Evolutionary conservation across 306 rosid genomes (phyloP), one percentile per base, ranked within the genome.

Genomic region (Corylus heterophylla): DNA sequence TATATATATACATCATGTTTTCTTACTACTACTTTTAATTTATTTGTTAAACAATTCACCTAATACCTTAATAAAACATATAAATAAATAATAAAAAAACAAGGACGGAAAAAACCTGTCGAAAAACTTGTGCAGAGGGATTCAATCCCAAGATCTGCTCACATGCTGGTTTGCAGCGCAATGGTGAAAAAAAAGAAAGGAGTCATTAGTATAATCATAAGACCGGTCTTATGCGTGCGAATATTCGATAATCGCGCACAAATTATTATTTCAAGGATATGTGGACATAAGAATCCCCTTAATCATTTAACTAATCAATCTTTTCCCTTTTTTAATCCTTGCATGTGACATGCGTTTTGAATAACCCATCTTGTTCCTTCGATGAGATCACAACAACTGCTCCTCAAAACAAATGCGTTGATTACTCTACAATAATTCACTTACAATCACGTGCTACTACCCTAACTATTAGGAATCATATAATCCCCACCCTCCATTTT

Each of bases 171-270:
- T 71, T 75, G 76, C 47, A 81, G 83, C 85, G 79, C 84, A 76
- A 82, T 81, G 80, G 77, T 78, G 29, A 22, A 22, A 85, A 85
- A 82, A 81, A 78, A 78, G 49, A 78, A 66, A 25, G 2, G 25
- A 25, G 14, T 44, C 7, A 71, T 27, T 74, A 77, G 4, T 56
- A 80, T 52, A 82, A 83, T 75, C 64, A 25, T 68, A 74, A 54
- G 45, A 69, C 29, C 42, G 55, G 80, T 77, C 77, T 69, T 71
- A 83, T 80, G 88, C 95, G 88, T 87, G 96, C 86, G 84, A 89
- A 91, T 91, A 91, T 84, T 91, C 93, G 88, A 76, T 67, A 84
- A 81, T 81, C 85, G 87, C 68, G 85, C 76, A 31, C 75, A 56
- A 54, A 17, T 64, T 59, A 73, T 82, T 35, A 81, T 76, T 78